A percentile compares a stretch with the other conserved stretches of the same genome.
phyloP scores from a whole-genome alignment of 2,329 filamentous ascomycete genomes.

The Fusarium sp. region DNA sequence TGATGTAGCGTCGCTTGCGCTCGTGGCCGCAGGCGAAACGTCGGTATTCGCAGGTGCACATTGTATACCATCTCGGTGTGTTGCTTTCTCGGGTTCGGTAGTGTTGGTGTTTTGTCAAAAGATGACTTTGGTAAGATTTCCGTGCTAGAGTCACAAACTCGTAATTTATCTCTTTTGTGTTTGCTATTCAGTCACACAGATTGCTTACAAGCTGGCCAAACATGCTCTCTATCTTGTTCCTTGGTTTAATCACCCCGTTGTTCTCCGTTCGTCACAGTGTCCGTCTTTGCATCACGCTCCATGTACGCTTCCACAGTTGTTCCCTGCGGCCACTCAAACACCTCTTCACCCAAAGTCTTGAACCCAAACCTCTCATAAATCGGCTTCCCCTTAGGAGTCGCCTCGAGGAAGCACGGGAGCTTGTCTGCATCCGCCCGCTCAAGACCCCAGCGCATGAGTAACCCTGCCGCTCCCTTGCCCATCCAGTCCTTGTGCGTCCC shows the following conservation, averaged over 20 bases:
- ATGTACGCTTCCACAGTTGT: slow-evolving; percentile 52
- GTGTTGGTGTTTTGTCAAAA: neutral
- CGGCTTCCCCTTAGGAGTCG: slow-evolving; percentile 59
- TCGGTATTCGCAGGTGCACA: slow-evolving; percentile 37
- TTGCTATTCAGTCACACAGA: slow-evolving; percentile 25
- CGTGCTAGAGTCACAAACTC: neutral
- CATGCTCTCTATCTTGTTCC: neutral
- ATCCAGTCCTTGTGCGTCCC: slow-evolving; percentile 57
- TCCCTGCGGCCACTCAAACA: slow-evolving; percentile 49
- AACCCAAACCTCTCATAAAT: slow-evolving; percentile 65
- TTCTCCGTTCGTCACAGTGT: slow-evolving; percentile 7
- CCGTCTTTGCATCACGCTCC: slow-evolving; percentile 43
- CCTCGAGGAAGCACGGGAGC: slow-evolving; percentile 62
- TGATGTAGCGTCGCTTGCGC: slow-evolving; percentile 29
- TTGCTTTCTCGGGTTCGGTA: neutral
- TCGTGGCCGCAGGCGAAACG: slow-evolving; percentile 37
- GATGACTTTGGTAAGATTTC: neutral
- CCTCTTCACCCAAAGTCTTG: slow-evolving; percentile 50
- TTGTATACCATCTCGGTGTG: slow-evolving; percentile 23
- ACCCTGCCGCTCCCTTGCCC: slow-evolving; percentile 58
- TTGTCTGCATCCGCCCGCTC: slow-evolving; percentile 58
- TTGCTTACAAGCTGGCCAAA: slow-evolving; percentile 6
- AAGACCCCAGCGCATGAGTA: slow-evolving; percentile 61
- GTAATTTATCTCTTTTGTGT: neutral
- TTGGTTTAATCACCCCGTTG: slow-evolving; percentile 21